Evolutionary conservation across 164 flowering plant genomes (phyloP).

Genomic region (Dillenia suffruticosa): DNA sequence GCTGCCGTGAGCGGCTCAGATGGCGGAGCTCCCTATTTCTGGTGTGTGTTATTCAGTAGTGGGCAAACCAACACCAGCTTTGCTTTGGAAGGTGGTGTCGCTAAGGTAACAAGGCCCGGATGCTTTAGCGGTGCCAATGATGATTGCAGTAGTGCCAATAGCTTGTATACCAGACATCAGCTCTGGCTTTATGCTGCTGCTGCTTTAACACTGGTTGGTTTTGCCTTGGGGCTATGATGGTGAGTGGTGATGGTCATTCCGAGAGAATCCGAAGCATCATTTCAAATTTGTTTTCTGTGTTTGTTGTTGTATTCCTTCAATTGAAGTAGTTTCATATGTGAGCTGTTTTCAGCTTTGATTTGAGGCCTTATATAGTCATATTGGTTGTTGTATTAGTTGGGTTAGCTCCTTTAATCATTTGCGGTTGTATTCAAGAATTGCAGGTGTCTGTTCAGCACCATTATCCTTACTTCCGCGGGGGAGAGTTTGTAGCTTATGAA

Average conservation of each 20-base stretch:
- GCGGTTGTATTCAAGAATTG: too few species aligned
- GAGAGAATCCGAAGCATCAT: too few species aligned
- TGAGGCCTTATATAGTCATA: too few species aligned
- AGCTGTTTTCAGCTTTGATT: too few species aligned
- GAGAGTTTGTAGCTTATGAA: too few species aligned
- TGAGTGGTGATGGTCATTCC: background rate
- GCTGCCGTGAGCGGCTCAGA: conserved; percentile 81
- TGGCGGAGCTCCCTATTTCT: conserved; percentile 87
- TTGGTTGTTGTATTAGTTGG: too few species aligned
- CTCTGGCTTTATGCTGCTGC: conserved; percentile 22
- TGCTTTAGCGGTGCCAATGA: conserved; percentile 89
- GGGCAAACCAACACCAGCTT: conserved; percentile 63
- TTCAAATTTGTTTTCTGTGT: too few species aligned
- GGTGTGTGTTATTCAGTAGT: conserved; percentile 86
- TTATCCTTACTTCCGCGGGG: too few species aligned
- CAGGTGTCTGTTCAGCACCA: too few species aligned
- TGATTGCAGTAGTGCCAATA: conserved; percentile 48
- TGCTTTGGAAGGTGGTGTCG: conserved; percentile 45
- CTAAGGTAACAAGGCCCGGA: conserved; percentile 60
- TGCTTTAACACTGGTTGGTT: conserved; percentile 27
- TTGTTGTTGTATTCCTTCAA: too few species aligned
- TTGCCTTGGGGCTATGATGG: conserved; percentile 31
- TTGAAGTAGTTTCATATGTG: too few species aligned
- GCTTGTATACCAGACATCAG: conserved; percentile 4
- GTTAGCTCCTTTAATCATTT: too few species aligned